Evolutionary conservation across 2,329 filamentous ascomycete genomes (phyloP), one percentile per base, ranked within the genome.

Genomic region (Neospermospora avenae): DNA sequence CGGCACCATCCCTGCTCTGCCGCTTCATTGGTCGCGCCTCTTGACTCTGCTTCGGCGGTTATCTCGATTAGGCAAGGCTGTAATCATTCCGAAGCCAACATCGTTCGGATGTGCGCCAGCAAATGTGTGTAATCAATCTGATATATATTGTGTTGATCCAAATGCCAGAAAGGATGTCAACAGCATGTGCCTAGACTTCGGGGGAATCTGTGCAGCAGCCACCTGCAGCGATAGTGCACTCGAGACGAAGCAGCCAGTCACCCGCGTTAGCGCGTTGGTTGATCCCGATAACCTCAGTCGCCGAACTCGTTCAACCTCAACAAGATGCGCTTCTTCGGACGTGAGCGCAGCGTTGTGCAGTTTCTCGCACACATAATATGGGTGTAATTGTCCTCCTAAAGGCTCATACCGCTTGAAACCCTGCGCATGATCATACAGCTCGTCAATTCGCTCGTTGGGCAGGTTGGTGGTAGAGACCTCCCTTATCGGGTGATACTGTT

Each of bases 31-130:
- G 69, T 46, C 56, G 63, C 63, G 63, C 48, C 65, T 62, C 57
- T 57, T 65, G 59, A 55, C 58, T 63, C 62, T 64, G 54, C 62
- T 28, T 69, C 70, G 70, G 69, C 69, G 68, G 66, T 65, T 69
- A 71, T 69, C 69, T 71, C 62, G 66, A 71, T 71, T 67, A 63
- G 69, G 69, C 57, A 69, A 68, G 64, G 67, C 64, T 68, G 58
- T 58, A 64, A 62, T 59, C 46, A 53, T 16, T 55, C 59, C 60
- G 56, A 61, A 56, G 62, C 61, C 61, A 58, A 59, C 44, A 44
- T 59, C 57, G 58, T 62, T 56, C 42, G 63, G 42, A 56, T 42
- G 44, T 61, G 55, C 61, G 51, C 58, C 51, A 54, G 52, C 54
- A 24, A 18, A 51, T 44, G 54, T 35, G 46, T 34, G 41, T 35